phyloP scores from a whole-genome alignment of 2,329 filamentous ascomycete genomes.

The Scopulariopsis brevicaulis region DNA sequence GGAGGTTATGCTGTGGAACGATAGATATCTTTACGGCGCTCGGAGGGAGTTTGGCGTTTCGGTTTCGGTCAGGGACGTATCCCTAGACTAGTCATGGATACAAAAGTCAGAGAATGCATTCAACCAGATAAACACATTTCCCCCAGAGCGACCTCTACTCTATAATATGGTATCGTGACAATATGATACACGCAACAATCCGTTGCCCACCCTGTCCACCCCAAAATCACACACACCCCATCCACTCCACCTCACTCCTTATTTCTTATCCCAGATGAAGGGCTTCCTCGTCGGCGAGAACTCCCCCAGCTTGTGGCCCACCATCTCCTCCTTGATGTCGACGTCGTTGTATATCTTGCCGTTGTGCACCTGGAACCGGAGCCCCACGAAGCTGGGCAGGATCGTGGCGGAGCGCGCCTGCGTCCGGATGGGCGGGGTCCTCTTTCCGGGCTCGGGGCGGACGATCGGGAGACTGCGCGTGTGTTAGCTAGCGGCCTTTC shows the following conservation, averaged over 20 bases:
- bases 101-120: neutral
- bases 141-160: neutral
- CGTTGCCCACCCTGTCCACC: neutral
- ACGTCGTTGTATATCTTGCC: conserved; percentile 80
- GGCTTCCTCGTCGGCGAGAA: conserved; percentile 60
- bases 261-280: conserved; percentile 37
- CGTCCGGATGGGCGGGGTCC: conserved; percentile 65
- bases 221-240: neutral
- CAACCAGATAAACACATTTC: neutral
- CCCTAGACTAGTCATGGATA: neutral
- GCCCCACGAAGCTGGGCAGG: conserved; percentile 80
- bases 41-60: neutral
- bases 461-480: conserved; percentile 49
- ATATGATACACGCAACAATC: neutral
- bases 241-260: neutral
- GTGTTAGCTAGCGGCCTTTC: neutral
- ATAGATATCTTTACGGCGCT: neutral
- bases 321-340: conserved; percentile 87
- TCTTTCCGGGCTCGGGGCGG: conserved; percentile 46
- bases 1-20: neutral
- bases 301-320: conserved; percentile 88
- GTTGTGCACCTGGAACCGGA: conserved; percentile 86
- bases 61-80: neutral
- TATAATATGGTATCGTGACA: conserved; percentile 4
- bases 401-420: conserved; percentile 83